A percentile compares a stretch with the other conserved stretches of the same genome.
Evolutionary conservation across 2,329 filamentous ascomycete genomes (phyloP).

Genomic region (Esteya vermicola): DNA sequence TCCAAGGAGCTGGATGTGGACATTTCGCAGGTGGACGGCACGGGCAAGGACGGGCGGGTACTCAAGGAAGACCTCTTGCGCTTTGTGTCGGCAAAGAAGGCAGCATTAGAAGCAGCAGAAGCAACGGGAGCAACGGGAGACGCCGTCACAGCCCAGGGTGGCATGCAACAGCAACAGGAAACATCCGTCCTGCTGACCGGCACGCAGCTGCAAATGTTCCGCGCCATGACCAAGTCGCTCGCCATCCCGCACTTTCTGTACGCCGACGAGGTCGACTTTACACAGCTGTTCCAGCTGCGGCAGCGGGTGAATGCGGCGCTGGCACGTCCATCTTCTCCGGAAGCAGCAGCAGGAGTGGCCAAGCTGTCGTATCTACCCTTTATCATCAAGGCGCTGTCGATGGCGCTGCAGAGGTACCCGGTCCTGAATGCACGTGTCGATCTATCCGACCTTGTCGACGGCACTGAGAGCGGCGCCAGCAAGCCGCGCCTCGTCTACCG

Average conservation of each 20-base stretch:
- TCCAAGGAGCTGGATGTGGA: constrained; percentile 66
- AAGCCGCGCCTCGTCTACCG: constrained; percentile 70
- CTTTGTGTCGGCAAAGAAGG: constrained; percentile 47
- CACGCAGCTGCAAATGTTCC: constrained; percentile 90
- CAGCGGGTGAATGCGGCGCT: constrained; percentile 58
- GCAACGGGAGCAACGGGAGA: constrained; percentile 11
- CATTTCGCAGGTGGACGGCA: constrained; percentile 67
- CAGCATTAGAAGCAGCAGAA: constrained; percentile 18
- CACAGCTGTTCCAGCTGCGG: constrained; percentile 57
- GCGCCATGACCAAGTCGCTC: constrained; percentile 85
- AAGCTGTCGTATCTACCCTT: constrained; percentile 88
- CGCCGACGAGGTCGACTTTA: constrained; percentile 77
- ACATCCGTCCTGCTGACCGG: constrained; percentile 56
- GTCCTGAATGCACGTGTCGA: constrained; percentile 81
- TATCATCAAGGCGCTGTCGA: constrained; percentile 86
- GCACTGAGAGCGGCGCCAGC: constrained; percentile 21
- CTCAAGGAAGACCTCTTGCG: constrained; percentile 81
- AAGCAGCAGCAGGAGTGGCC: neutral
- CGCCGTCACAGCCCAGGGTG: constrained; percentile 14
- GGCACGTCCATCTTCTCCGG: constrained; percentile 10
- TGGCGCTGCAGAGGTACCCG: constrained; percentile 69
- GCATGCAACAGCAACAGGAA: constrained; percentile 53
- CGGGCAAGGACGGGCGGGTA: constrained; percentile 81
- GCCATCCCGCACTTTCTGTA: constrained; percentile 92
- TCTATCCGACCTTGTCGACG: constrained; percentile 15